Percentiles rank a stretch among this genome's conserved stretches.
phyloP scores from a whole-genome alignment of 2,329 filamentous ascomycete genomes.

The Stagonosporopsis chrysanthemi region DNA sequence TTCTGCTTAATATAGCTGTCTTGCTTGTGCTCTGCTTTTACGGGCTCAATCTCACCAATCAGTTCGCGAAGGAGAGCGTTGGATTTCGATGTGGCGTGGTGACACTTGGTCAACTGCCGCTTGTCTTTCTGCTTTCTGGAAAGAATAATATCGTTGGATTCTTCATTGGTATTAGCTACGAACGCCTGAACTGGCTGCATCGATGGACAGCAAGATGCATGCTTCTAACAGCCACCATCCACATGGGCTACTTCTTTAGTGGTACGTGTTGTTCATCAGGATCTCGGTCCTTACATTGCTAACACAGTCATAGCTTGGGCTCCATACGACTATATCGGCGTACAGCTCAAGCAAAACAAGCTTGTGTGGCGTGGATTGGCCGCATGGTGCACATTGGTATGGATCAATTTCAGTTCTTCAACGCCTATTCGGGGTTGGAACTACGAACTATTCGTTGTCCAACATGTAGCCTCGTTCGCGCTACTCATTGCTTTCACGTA shows the following conservation, averaged over 20 bases:
- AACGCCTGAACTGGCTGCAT: constrained; percentile 76
- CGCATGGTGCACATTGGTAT: constrained; percentile 70
- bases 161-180: constrained; percentile 69
- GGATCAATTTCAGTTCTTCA: constrained; percentile 70
- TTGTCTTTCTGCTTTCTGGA: constrained; percentile 64
- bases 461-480: constrained; percentile 69
- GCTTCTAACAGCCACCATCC: constrained; percentile 71
- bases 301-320: constrained; percentile 61
- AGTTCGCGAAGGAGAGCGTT: constrained; percentile 62
- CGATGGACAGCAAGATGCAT: constrained; percentile 75
- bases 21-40: constrained; percentile 66
- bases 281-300: neutral
- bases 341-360: constrained; percentile 67
- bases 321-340: constrained; percentile 64
- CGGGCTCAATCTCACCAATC: constrained; percentile 58
- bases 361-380: constrained; percentile 72
- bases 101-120: constrained; percentile 61
- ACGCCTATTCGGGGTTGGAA: constrained; percentile 69
- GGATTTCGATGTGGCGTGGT: constrained; percentile 64
- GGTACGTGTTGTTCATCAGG: neutral
- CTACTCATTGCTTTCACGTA: constrained; percentile 70
- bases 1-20: constrained; percentile 58
- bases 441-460: constrained; percentile 74
- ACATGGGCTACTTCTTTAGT: constrained; percentile 72
- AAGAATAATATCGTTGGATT: constrained; percentile 67